Conservation (phyloP, 306 rosid species). For the Mucuna pruriens region DNA sequence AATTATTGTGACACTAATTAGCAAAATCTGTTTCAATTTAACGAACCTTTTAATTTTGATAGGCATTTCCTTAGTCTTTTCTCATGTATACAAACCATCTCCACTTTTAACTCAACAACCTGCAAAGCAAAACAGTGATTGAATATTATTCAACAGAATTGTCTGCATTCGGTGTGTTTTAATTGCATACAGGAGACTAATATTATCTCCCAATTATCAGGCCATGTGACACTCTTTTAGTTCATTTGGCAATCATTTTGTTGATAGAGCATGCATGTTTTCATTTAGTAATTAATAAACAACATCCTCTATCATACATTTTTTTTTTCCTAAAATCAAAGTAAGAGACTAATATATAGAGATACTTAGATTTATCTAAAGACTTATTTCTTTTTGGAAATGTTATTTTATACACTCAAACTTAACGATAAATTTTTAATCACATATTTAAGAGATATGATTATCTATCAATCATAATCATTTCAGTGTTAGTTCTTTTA, state of each 20-base stretch:
- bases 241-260: background rate
- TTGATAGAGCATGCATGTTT: background rate
- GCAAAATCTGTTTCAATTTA: conserved; percentile 1
- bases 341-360: too few relatives aligned
- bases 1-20: conserved; percentile 10
- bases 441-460: too few relatives aligned
- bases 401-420: too few relatives aligned
- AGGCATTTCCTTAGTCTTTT: conserved; percentile 83
- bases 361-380: too few relatives aligned
- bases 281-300: background rate
- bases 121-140: conserved; percentile 43
- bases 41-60: conserved; percentile 72
- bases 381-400: too few relatives aligned
- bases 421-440: too few relatives aligned
- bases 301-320: background rate
- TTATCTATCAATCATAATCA: too few relatives aligned
- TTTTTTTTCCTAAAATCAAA: too few relatives aligned
- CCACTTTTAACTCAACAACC: conserved; percentile 90
- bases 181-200: background rate
- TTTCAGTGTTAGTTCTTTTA: too few relatives aligned
- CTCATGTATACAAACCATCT: conserved; percentile 93
- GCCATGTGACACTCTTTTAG: background rate
- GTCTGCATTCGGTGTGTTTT: background rate
- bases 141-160: conserved; percentile 15
- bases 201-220: background rate